These are phyloP conservation scores for Vitis cinerea DNA, from an alignment of 164 flowering plant species.

Conservation along the genomic window DNA sequence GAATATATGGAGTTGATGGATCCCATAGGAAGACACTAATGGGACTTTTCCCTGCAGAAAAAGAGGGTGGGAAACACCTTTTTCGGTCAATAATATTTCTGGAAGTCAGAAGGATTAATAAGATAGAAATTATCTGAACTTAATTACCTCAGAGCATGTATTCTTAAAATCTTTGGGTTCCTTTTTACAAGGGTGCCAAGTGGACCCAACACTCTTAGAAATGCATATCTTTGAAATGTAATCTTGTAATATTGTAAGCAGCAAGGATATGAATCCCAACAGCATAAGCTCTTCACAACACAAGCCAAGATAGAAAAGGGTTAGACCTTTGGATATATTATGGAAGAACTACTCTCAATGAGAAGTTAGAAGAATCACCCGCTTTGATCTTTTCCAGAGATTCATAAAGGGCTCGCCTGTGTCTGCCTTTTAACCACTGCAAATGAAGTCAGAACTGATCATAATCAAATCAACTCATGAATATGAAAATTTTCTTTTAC, in stretches of 20 bases:
- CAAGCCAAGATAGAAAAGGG: neutral
- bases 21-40: conserved; percentile 57
- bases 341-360: no score
- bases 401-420: conserved; percentile 47
- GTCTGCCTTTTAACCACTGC: conserved; percentile 45
- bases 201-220: conserved; percentile 24
- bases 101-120: no score
- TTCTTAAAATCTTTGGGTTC: neutral
- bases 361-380: conserved; percentile 24
- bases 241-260: conserved; percentile 42
- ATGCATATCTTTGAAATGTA: conserved; percentile 49
- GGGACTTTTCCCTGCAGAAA: conserved; percentile 57
- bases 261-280: conserved; percentile 73
- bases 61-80: neutral
- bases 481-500: no score
- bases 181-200: conserved; percentile 55
- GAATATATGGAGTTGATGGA: conserved; percentile 75
- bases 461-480: neutral
- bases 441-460: neutral
- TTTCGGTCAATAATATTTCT: no score
- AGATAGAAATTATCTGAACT: no score
- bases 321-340: neutral
- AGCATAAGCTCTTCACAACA: conserved; percentile 56
- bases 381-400: conserved; percentile 65
- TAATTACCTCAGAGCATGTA: neutral